phyloP scores from a whole-genome alignment of 2,329 filamentous ascomycete species.

The Fusarium sp. region DNA sequence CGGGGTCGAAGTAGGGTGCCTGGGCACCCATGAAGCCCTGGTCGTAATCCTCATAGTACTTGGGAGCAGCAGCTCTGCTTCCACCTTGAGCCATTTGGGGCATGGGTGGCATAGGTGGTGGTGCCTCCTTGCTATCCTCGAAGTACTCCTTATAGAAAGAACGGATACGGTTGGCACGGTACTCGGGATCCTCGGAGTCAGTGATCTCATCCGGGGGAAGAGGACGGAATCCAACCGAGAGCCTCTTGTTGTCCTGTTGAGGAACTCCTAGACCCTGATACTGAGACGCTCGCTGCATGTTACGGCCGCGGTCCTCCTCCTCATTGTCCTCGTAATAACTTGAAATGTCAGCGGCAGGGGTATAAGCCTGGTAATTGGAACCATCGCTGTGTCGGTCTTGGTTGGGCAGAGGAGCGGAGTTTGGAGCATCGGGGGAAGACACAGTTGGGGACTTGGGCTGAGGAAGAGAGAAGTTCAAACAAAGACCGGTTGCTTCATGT shows the following conservation, averaged over 20 bases:
- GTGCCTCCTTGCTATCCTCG: constrained; percentile 75
- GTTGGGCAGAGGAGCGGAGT: constrained; percentile 36
- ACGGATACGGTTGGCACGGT: constrained; percentile 93
- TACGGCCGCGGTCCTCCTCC: constrained; percentile 51
- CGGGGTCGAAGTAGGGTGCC: constrained; percentile 72
- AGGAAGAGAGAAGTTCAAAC: constrained; percentile 52
- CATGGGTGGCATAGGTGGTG: constrained; percentile 56
- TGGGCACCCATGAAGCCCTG: constrained; percentile 75
- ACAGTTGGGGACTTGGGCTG: constrained; percentile 45
- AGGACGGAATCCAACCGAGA: constrained; percentile 82
- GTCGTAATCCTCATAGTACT: constrained; percentile 82
- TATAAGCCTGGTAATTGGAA: constrained; percentile 39
- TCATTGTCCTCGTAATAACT: constrained; percentile 51
- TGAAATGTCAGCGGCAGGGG: constrained; percentile 47
- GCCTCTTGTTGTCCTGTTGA: constrained; percentile 63
- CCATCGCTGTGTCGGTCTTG: constrained; percentile 34
- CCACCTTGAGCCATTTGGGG: constrained; percentile 45
- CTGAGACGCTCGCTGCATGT: constrained; percentile 48
- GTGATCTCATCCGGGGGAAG: constrained; percentile 85
- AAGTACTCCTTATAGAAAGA: constrained; percentile 99
- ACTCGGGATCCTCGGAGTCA: constrained; percentile 88
- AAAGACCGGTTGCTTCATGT: constrained; percentile 47
- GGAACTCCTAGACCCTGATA: constrained; percentile 63
- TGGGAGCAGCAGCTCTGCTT: constrained; percentile 34
- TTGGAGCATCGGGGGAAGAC: constrained; percentile 29